Percentiles rank a stretch among this genome's conserved stretches.
These are phyloP conservation scores for Verticillium longisporum DNA, from an alignment of 2,329 filamentous ascomycete species.

Conservation along the genomic window DNA sequence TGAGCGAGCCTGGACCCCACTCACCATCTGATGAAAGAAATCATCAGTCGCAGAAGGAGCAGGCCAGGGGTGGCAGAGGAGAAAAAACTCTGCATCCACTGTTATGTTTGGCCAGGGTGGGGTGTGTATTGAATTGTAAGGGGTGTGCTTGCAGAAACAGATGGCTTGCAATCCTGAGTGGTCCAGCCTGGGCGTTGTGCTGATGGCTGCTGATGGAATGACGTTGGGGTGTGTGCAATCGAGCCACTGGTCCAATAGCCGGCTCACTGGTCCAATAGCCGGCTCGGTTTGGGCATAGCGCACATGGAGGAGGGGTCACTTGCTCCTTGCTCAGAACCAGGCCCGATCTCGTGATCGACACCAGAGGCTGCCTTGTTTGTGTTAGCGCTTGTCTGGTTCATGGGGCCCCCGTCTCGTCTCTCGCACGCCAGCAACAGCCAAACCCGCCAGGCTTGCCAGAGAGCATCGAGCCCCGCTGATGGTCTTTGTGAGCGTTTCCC, in stretches of 20 bases:
- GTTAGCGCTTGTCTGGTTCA: slow-evolving; percentile 6
- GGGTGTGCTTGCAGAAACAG: background rate
- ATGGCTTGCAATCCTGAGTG: background rate
- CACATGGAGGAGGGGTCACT: background rate
- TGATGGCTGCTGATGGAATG: background rate
- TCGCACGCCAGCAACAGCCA: background rate
- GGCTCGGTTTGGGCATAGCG: background rate
- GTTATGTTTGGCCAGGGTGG: background rate
- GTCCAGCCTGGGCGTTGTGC: background rate
- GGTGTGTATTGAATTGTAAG: background rate
- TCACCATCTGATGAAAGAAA: background rate
- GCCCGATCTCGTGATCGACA: slow-evolving; percentile 9
- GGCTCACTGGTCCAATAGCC: background rate
- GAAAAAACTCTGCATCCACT: background rate
- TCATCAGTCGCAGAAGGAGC: background rate
- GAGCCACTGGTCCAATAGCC: no score
- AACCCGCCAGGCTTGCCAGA: background rate
- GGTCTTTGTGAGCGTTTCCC: no score
- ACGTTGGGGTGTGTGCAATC: background rate
- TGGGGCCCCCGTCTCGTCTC: background rate
- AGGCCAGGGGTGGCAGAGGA: background rate
- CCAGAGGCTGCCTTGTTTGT: slow-evolving; percentile 5
- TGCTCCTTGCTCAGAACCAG: slow-evolving; percentile 3
- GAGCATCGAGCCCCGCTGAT: background rate
- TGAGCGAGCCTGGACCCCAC: background rate